Evolutionary conservation across 2,329 filamentous ascomycete genomes (phyloP), one percentile per base, ranked within the genome.

Genomic region (Cadophora luteo-olivacea): DNA sequence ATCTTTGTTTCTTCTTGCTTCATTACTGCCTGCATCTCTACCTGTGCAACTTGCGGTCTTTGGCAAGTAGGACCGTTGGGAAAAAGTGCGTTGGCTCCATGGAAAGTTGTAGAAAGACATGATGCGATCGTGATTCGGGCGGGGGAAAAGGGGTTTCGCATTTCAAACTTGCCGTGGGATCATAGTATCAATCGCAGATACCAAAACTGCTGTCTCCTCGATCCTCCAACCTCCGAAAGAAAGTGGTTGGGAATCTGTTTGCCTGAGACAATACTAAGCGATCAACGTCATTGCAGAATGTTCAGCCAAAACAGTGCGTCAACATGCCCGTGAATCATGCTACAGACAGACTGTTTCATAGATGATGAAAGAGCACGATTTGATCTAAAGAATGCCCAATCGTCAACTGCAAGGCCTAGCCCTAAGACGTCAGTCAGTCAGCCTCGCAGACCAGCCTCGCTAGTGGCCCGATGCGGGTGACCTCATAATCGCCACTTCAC

Each of bases 401-500:
- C 6, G 19, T 45, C 14, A 4, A 11, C 1, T n/a, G 45, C 5
- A 49, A 49, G n/a, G 19, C 45, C 24, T 29, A 54, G 51, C 22
- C 24, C 24, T n/a, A n/a, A 61, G 25, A 32, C 24, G 16, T 29
- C 36, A 51, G 64, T 12, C 24, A 49, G 60, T 58, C 64, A 64
- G 62, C 63, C 54, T 65, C 36, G 49, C 38, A 54, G 33, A 65
- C 55, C 48, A 66, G 41, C 58, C 67, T 63, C 48, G 58, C 60
- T 65, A 63, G 67, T 33, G 38, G 7, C 9, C 2, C 36, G 14
- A 14, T 38, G 14, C 38, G 66, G 14, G 67, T 69, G 68, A 67
- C 54, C 54, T 65, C 68, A 67, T 65, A 45, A 32, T 67, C 65
- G 68, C 68, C 68, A 67, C 68, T 38, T 63, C 49, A 48, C 32